Base-by-base conservation (phyloP, 305 asterid species). In the Fraxinus albicans region DNA sequence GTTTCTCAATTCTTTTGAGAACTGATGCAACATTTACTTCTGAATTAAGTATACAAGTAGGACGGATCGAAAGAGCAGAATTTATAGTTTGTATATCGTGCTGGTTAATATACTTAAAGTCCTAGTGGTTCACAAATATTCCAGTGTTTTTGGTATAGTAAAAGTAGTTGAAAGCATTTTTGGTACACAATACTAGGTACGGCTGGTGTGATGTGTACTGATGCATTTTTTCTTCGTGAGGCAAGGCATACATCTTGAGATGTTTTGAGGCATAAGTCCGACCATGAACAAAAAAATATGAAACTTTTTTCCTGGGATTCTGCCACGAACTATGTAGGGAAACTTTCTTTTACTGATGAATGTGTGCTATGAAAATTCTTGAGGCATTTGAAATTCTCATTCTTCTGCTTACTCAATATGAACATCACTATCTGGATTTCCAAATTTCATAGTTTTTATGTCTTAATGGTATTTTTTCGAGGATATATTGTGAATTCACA, bases 281-380 rank as follows among this genome's bases (percentile, higher is more conserved):
- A 35, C 38, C 38, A 35, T 5, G 8, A 35, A 35, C 40, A 35
- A 6, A 35, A 35, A 6, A 29, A 29, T 29, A 2, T 29, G 31
- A 29, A 29, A 29, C 31, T 29, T 90, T 70, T 80, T 87, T 85
- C 90, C 86, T 86, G 87, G 85, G 83, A 77, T 85, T 69, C 70
- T 78, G 87, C 82, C 82, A 40, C 83, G 81, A 81, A 85, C 87
- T 80, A 1, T 83, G 73, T 83, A 40, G 73, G 81, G 58, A 77
- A 69, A 60, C 6, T 60, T 78, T 58, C 58, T 72, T 78, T 78
- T 55, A 10, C 44, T 58, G 74, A 60, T 78, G 81, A 78, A 42
- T 78, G 58, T 29, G 9, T 23, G 15, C 27, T 29, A 3, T 78
- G 29, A 73, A 80, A 85, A 60, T 80, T 85, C 75, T n/a, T 2